Percentiles rank a stretch among this genome's conserved stretches.
These are phyloP conservation scores for Phytophthora pseudosyringae DNA, from an alignment of 352 stramenopile species.

Conservation along the genomic window DNA sequence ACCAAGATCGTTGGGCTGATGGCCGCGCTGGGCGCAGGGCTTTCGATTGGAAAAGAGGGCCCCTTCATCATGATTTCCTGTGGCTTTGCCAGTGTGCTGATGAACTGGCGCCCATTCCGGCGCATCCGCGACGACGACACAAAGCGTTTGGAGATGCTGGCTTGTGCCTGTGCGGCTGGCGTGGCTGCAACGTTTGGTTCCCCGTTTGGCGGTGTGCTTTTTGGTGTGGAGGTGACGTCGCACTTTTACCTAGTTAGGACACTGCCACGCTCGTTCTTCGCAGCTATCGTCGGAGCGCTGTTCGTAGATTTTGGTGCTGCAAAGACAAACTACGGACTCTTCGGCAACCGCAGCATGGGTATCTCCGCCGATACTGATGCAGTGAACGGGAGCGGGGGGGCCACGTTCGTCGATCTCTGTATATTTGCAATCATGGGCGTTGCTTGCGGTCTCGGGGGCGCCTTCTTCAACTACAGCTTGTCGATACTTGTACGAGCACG, in stretches of 20 bases:
- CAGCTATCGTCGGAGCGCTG: constrained; percentile 75
- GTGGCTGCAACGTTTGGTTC: constrained; percentile 89
- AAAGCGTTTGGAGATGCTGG: constrained; percentile 85
- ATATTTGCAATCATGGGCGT: constrained; percentile 76
- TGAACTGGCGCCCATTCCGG: constrained; percentile 71
- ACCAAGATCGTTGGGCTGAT: constrained; percentile 79
- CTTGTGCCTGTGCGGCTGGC: constrained; percentile 77
- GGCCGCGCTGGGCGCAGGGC: constrained; percentile 58
- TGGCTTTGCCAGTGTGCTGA: constrained; percentile 78
- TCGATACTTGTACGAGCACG: constrained; percentile 67
- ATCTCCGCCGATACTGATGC: constrained; percentile 55
- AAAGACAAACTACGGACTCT: constrained; percentile 74
- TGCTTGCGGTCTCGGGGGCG: constrained; percentile 70
- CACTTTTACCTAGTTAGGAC: constrained; percentile 87
- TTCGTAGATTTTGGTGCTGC: constrained; percentile 68
- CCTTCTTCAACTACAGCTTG: constrained; percentile 75
- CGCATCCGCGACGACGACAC: constrained; percentile 82
- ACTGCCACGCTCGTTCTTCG: constrained; percentile 81
- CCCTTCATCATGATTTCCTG: constrained; percentile 91
- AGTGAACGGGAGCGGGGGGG: constrained; percentile 40
- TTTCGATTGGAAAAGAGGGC: constrained; percentile 88
- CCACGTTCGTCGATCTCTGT: constrained; percentile 56
- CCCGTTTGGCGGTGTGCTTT: constrained; percentile 87
- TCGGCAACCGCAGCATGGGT: constrained; percentile 73
- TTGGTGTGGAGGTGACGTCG: constrained; percentile 86